Percentiles rank a stretch among this genome's conserved stretches.
These are phyloP conservation scores for Pythium utonaiense DNA, from an alignment of 352 stramenopile genomes.

Conservation along the genomic window DNA sequence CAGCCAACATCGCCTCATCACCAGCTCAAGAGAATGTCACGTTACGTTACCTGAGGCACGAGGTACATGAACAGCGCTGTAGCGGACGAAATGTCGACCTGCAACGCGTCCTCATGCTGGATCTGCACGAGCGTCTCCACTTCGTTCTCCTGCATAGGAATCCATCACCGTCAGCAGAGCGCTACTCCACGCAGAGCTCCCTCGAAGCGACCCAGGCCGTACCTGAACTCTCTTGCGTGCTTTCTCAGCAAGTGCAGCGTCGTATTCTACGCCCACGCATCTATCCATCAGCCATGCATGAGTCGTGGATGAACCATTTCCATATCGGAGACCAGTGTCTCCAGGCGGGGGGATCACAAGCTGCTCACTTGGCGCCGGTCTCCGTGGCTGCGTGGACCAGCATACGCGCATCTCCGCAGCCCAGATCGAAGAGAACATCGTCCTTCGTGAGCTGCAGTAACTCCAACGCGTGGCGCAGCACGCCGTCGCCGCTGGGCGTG, in stretches of 20 bases:
- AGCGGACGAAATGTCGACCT: conserved; percentile 51
- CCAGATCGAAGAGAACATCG: conserved; percentile 75
- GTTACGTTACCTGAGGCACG: conserved; percentile 55
- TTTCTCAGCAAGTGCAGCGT: conserved; percentile 49
- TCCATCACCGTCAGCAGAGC: too few species aligned
- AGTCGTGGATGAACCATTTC: neutral
- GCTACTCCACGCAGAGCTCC: neutral
- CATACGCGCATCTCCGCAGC: conserved; percentile 74
- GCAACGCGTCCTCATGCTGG: conserved; percentile 53
- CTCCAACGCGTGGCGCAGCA: conserved; percentile 57
- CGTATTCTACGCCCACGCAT: conserved; percentile 77
- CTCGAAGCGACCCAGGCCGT: neutral
- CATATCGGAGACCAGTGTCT: too few species aligned
- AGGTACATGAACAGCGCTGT: conserved; percentile 83
- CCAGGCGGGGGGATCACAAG: neutral
- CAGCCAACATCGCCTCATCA: neutral
- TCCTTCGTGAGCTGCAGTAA: conserved; percentile 46
- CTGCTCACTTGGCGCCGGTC: conserved; percentile 34
- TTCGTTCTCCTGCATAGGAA: conserved; percentile 33
- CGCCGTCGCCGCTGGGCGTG: conserved; percentile 67
- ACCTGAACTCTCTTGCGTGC: conserved; percentile 45
- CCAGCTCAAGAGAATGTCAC: neutral
- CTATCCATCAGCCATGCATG: conserved; percentile 20
- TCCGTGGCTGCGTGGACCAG: conserved; percentile 55
- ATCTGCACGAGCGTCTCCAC: conserved; percentile 51